Conservation (phyloP, 805 yeast genomes). For the Teunomyces barrocoloradensis region DNA sequence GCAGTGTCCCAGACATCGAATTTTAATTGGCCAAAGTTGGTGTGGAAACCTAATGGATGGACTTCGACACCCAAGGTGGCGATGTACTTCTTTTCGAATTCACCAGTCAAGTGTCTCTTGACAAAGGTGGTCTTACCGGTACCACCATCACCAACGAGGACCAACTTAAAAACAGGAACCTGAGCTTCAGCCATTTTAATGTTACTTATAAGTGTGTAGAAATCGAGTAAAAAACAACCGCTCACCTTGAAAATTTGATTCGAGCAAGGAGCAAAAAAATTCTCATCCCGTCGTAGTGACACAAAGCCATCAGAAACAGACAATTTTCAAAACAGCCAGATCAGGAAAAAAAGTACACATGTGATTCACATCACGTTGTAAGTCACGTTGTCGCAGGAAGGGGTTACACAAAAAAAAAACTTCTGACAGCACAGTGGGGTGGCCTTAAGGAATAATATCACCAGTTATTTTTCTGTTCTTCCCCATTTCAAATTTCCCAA, state of each 20-base stretch:
- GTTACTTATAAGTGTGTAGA: constrained; percentile 9
- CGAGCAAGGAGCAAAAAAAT: constrained; percentile 3
- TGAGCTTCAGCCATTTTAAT: constrained; percentile 53
- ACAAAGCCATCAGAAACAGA: neutral
- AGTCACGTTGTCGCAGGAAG: neutral
- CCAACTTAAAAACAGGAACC: constrained; percentile 97
- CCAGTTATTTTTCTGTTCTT: neutral
- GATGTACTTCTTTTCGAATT: constrained; percentile 97
- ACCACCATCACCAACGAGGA: constrained; percentile 99
- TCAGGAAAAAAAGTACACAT: neutral
- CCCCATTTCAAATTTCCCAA: neutral
- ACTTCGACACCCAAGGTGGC: constrained; percentile 99
- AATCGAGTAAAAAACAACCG: constrained; percentile 4
- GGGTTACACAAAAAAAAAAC: neutral
- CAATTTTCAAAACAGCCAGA: constrained; percentile 2
- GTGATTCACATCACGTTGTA: neutral
- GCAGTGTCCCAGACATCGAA: constrained; percentile 99
- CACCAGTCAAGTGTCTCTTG: constrained; percentile 99
- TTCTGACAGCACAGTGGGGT: no score
- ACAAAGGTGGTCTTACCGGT: constrained; percentile 99
- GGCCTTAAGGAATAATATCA: neutral
- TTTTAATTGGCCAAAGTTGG: constrained; percentile 97
- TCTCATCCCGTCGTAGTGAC: constrained; percentile 1
- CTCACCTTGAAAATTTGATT: constrained; percentile 3
- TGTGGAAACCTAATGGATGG: constrained; percentile 96